Evolutionary conservation across 2,329 filamentous ascomycete genomes (phyloP).

Genomic region (Neophaeococcomyces aloes): DNA sequence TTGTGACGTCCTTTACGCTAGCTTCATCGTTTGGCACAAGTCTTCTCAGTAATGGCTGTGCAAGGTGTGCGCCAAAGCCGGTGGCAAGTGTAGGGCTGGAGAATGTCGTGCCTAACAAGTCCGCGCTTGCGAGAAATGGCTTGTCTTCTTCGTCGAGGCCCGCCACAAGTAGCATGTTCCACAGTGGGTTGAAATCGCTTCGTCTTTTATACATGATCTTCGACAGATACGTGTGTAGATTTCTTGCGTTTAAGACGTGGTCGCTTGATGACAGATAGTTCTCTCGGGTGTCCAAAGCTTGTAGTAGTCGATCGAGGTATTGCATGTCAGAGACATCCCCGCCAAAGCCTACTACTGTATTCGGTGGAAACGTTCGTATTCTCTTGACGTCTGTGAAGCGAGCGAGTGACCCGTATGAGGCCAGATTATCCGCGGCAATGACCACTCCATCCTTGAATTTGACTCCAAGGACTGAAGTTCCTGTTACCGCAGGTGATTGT

Average conservation of each 20-base stretch:
- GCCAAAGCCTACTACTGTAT: slow-evolving; percentile 81
- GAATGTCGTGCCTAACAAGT: slow-evolving; percentile 89
- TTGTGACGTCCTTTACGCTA: slow-evolving; percentile 51
- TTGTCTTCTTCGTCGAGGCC: slow-evolving; percentile 68
- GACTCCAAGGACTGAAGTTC: slow-evolving; percentile 86
- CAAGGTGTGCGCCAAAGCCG: slow-evolving; percentile 85
- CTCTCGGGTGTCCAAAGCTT: slow-evolving; percentile 76
- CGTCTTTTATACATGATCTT: slow-evolving; percentile 95
- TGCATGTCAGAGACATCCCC: slow-evolving; percentile 99
- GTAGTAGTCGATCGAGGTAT: slow-evolving; percentile 84
- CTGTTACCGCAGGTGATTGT: slow-evolving; percentile 85
- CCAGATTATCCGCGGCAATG: slow-evolving; percentile 96
- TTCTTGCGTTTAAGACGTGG: slow-evolving; percentile 67
- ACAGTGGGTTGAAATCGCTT: slow-evolving; percentile 90
- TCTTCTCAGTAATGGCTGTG: slow-evolving; percentile 79
- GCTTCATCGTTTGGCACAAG: slow-evolving; percentile 75
- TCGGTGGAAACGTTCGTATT: slow-evolving; percentile 75
- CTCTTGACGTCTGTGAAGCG: slow-evolving; percentile 96
- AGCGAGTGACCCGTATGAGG: slow-evolving; percentile 92
- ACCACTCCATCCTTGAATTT: slow-evolving; percentile 96
- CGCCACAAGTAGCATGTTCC: slow-evolving; percentile 89
- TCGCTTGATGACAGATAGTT: slow-evolving; percentile 55
- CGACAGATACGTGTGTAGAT: slow-evolving; percentile 90
- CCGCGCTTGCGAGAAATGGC: slow-evolving; percentile 84
- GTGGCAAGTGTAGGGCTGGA: slow-evolving; percentile 79